A percentile compares a stretch with the other conserved stretches of the same genome.
phyloP scores from a whole-genome alignment of 1,284 basidiomycete genomes.

The Ustilago bromivora region DNA sequence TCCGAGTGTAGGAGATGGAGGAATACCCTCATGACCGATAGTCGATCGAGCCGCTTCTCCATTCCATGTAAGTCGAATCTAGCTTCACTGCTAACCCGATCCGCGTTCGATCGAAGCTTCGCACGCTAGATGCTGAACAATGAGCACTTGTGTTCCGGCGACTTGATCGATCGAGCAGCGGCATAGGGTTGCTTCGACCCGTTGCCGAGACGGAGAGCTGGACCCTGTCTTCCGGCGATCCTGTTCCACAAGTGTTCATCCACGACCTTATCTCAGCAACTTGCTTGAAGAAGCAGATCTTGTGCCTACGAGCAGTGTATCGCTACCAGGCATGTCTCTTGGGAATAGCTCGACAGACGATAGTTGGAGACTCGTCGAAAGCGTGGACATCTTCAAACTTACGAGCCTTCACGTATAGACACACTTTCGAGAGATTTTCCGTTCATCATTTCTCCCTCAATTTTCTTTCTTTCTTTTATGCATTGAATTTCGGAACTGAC shows the following conservation, averaged over 20 bases:
- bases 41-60: background rate
- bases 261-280: too few species aligned
- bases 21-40: too few species aligned
- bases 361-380: background rate
- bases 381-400: background rate
- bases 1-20: too few species aligned
- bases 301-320: too few species aligned
- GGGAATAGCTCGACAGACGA: background rate
- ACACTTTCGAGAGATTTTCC: background rate
- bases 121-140: background rate
- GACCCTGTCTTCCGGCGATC: conserved; percentile 1
- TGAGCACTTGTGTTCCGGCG: conserved; percentile 4
- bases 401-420: too few species aligned
- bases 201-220: conserved; percentile 1
- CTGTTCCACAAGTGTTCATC: background rate
- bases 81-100: background rate
- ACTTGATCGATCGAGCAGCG: conserved; percentile 2
- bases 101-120: background rate
- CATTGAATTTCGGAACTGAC: background rate
- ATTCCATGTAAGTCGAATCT: background rate
- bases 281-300: too few species aligned
- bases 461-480: background rate
- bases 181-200: background rate
- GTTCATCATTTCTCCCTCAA: background rate
- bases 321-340: background rate